These are phyloP conservation scores for Lippia alba DNA, from an alignment of 305 asterid genomes.

Conservation along the genomic window DNA sequence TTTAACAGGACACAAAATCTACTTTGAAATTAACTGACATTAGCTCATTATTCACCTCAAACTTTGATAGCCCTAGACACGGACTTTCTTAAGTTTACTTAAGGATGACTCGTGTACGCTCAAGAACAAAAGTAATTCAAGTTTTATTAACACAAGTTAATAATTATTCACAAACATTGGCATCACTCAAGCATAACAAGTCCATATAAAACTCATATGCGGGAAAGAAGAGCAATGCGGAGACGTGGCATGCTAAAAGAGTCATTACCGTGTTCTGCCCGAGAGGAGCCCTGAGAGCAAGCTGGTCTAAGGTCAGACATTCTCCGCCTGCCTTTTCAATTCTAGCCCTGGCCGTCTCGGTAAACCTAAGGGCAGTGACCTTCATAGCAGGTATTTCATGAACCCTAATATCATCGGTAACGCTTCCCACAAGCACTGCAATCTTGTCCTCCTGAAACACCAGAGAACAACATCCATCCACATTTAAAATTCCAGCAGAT, in stretches of 20 bases:
- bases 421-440: constrained; percentile 84
- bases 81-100: too few relatives aligned
- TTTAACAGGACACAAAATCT: too few relatives aligned
- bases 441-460: constrained; percentile 68
- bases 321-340: constrained; percentile 98
- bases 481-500: not conserved
- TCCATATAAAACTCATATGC: not conserved
- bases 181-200: too few relatives aligned
- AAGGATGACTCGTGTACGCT: too few relatives aligned
- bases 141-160: too few relatives aligned
- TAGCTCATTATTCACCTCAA: too few relatives aligned
- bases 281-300: constrained; percentile 93
- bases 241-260: not conserved
- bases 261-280: constrained; percentile 86
- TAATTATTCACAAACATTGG: too few relatives aligned
- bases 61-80: too few relatives aligned
- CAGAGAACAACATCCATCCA: not conserved
- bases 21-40: too few relatives aligned
- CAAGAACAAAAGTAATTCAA: too few relatives aligned
- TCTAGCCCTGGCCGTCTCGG: constrained; percentile 92
- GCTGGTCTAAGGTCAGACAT: constrained; percentile 90
- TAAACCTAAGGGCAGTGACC: constrained; percentile 83
- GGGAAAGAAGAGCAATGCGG: not conserved
- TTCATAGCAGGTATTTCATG: constrained; percentile 75
- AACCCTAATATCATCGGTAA: constrained; percentile 76